Evolutionary conservation across 352 stramenopile genomes (phyloP).

Genomic region (Globisporangium canariense): DNA sequence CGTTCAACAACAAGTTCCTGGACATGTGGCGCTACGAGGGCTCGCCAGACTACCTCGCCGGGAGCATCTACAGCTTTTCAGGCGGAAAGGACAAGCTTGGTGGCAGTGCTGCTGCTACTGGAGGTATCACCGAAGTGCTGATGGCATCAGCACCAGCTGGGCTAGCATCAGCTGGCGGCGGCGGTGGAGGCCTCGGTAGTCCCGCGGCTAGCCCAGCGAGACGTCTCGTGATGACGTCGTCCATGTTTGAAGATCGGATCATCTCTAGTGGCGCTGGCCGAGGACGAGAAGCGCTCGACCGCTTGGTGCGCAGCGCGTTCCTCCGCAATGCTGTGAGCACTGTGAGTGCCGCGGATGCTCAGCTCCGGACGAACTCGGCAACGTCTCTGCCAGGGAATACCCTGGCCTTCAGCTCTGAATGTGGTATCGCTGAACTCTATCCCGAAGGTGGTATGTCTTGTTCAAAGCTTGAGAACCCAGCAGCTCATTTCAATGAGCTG

Average conservation of each 20-base stretch:
- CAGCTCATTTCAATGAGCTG: not conserved
- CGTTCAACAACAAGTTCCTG: slow-evolving; percentile 80
- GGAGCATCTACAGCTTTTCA: slow-evolving; percentile 25
- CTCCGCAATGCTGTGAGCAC: slow-evolving; percentile 21
- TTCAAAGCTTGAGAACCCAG: not conserved
- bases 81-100: slow-evolving; percentile 16
- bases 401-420: not conserved
- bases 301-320: slow-evolving; percentile 48
- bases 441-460: not conserved
- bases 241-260: slow-evolving; percentile 44
- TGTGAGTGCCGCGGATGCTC: not conserved
- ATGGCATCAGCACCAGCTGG: not conserved
- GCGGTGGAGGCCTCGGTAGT: not conserved
- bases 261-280: slow-evolving; percentile 38
- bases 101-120: not conserved
- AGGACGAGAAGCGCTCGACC: slow-evolving; percentile 53
- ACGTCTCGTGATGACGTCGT: slow-evolving; percentile 22
- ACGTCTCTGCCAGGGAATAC: not conserved
- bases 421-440: not conserved
- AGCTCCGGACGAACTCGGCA: not conserved
- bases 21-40: slow-evolving; percentile 81
- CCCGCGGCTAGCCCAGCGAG: slow-evolving; percentile 11
- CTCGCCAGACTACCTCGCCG: slow-evolving; percentile 70
- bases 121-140: not conserved
- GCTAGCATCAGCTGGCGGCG: not conserved